phyloP scores from a whole-genome alignment of 495 filamentous ascomycete species.

The Penicillium macrosclerotiorum region DNA sequence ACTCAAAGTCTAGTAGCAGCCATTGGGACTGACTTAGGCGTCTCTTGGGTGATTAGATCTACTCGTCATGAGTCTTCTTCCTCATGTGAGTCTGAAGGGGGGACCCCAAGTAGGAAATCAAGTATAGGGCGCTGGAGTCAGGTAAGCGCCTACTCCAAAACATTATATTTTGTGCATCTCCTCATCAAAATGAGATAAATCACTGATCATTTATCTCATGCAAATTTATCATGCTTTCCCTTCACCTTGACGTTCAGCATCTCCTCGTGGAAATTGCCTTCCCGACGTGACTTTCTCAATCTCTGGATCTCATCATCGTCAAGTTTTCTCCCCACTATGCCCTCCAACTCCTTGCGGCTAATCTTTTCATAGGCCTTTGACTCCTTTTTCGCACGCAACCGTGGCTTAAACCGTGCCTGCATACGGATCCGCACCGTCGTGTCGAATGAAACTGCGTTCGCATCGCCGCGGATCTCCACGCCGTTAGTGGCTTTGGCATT shows the following conservation, averaged over 20 bases:
- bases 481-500: conserved; percentile 42
- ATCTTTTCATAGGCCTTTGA: conserved; percentile 82
- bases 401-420: conserved; percentile 92
- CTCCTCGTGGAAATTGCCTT: conserved; percentile 86
- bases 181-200: no score
- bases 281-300: conserved; percentile 77
- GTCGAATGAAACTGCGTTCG: conserved; percentile 63
- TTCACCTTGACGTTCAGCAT: conserved; percentile 88
- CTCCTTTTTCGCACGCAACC: conserved; percentile 71
- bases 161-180: no score
- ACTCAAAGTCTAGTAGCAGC: no score
- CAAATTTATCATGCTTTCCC: conserved; percentile 95
- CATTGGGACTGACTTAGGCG: no score
- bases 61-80: no score
- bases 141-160: no score
- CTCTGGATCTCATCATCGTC: conserved; percentile 82
- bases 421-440: conserved; percentile 83
- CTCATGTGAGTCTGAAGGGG: no score
- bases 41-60: no score
- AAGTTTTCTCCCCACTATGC: conserved; percentile 68
- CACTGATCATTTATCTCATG: no score
- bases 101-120: no score
- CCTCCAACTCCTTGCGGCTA: conserved; percentile 83
- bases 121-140: no score
- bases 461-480: conserved; percentile 73